Evolutionary conservation across 768 basidiomycete species (phyloP).

Genomic region (Boletus coccyginus): DNA sequence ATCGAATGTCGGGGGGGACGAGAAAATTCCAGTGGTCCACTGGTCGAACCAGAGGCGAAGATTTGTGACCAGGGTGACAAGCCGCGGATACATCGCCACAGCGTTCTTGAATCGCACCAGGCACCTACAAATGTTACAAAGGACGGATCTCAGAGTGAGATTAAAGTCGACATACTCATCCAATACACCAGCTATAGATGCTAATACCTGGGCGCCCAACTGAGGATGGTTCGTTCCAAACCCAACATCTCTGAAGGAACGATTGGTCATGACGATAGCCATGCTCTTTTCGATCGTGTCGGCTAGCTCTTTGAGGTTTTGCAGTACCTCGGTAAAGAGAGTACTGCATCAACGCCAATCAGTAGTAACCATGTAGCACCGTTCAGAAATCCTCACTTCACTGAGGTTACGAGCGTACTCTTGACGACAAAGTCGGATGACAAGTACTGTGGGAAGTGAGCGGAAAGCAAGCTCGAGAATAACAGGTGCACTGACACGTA

Average conservation of each 20-base stretch:
- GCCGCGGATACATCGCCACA: constrained; percentile 42
- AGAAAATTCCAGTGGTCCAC: constrained; percentile 45
- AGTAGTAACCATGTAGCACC: neutral
- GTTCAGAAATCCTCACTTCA: constrained; percentile 42
- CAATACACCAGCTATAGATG: constrained; percentile 45
- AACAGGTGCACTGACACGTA: constrained; percentile 37
- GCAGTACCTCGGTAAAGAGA: constrained; percentile 44
- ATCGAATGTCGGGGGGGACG: constrained; percentile 41
- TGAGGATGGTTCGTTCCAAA: constrained; percentile 10
- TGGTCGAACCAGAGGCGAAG: constrained; percentile 44
- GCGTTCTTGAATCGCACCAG: constrained; percentile 59
- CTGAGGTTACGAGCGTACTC: constrained; percentile 47
- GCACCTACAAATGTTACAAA: constrained; percentile 35
- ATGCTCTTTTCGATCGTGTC: constrained; percentile 42
- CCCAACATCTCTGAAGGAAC: constrained; percentile 33
- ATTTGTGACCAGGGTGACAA: constrained; percentile 40
- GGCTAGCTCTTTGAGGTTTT: constrained; percentile 44
- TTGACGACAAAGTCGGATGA: constrained; percentile 59
- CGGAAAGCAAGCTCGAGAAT: neutral
- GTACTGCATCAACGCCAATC: constrained; percentile 29
- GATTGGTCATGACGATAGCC: constrained; percentile 26
- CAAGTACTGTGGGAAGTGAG: constrained; percentile 42
- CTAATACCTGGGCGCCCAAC: constrained; percentile 43
- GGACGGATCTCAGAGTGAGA: constrained; percentile 17
- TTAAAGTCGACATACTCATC: constrained; percentile 42